Base-by-base conservation (phyloP, 768 basidiomycete genomes). In the Termitomyces sp. region DNA sequence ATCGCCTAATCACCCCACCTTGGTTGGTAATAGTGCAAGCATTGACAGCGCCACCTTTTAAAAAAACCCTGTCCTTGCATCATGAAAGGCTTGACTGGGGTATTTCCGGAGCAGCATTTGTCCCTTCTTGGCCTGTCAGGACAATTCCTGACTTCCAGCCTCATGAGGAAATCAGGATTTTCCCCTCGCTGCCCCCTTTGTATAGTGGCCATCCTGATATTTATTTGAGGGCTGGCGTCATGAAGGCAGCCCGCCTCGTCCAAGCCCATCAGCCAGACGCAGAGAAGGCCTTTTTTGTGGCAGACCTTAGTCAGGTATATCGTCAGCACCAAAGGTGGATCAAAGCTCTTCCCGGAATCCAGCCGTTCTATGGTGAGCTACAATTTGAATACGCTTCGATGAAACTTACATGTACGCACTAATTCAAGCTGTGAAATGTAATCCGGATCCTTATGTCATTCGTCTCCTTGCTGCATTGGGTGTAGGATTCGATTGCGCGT, bases 401-500 rank as follows among this genome's bases (percentile, higher is more conserved):
- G 10, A 26, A 26, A 51, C 36, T 53, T 46, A 58, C n/a, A 51
- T 46, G 57, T 54, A 29, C 48, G 52, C 42, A 42, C 58, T 57
- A 55, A 61, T 67, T 65, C 61, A 69, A 94, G 94, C 97, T 58
- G 85, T 98, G 67, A 99, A 99, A 76, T 97, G 94, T 74, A 99
- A 99, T 76, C 96, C 97, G 20, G 96, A 98, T 67, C 94, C 94
- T 4, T 92, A 92, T 67, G 86, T 99, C 56, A 79, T 98, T 51
- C 87, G 94, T 58, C 81, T 99, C 51, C 83, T 99, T 43, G 92
- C 92, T 16, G 84, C 92, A 32, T 75, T 98, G 49, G 97, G 97
- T 27, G 77, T 91, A 2, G 94, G 94, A 12, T 99, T 99, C 73
- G 97, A 99, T 72, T 98, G 97, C 65, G 97, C 97, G 16, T 98